Evolutionary conservation across 73 alveolate species (phyloP), one percentile per base, ranked within the genome.

Genomic region (Stentor roeselii): DNA sequence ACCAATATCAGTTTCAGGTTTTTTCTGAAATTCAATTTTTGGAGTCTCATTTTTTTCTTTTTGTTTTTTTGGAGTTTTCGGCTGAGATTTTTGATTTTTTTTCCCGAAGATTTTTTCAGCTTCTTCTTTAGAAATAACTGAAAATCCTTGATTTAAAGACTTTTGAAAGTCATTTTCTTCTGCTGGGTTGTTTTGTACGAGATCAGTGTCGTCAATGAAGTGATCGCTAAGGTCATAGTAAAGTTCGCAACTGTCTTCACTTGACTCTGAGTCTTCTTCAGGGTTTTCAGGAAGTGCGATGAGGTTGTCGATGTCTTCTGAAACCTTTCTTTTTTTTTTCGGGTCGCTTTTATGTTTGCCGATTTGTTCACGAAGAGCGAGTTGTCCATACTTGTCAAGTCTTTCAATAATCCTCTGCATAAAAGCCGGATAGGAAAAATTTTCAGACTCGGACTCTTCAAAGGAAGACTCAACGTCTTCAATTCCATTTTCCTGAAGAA

Each of bases 401-500:
- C 80, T n/a, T 34, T 67, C 80, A 27, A 67, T 21, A 40, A 67
- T 67, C n/a, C 37, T 67, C 34, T 67, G 80, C 80, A 67, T 67
- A 34, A 67, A 67, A 21, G 37, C 80, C 11, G 80, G 80, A 67
- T 50, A 50, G 21, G 67, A 50, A 50, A 11, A 50, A 11, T 50
- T 6, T 50, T 50, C 30, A 50, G 30, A 11, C 21, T 50, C 67
- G 21, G 67, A 50, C 67, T 50, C 67, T 11, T 50, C 67, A 11
- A 21, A 50, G 21, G 67, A 50, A 50, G 30, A 6, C 21, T 6
- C 6, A 21, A 21, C 6, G 3, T 32, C 41, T 15, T 41, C 61
- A 31, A 60, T 85, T 3, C 82, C 83, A n/a, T 83, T 58, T 6
- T 58, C 78, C 21, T 83, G 59, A 58, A 60, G 83, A 3, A 83